Conservation (phyloP, 2,329 filamentous ascomycete species). For the Aspergillus sojae region DNA sequence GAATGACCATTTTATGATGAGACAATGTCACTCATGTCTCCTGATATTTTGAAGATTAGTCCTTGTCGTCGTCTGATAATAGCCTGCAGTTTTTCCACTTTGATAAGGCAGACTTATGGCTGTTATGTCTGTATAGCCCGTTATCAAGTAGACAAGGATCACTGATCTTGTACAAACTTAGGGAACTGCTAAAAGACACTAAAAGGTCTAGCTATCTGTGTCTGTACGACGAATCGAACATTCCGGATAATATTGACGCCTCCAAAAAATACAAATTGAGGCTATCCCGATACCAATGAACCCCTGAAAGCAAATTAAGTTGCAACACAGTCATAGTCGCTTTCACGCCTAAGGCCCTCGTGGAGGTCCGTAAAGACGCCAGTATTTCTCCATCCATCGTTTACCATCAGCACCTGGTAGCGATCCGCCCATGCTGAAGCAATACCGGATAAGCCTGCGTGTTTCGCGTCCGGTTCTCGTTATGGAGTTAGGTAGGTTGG, state of each 20-base stretch:
- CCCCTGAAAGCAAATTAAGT: neutral
- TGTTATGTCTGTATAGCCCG: neutral
- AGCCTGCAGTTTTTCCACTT: neutral
- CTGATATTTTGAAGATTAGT: neutral
- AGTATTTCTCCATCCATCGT: neutral
- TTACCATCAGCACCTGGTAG: neutral
- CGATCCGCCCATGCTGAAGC: neutral
- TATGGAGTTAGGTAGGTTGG: neutral
- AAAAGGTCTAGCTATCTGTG: neutral
- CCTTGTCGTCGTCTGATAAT: neutral
- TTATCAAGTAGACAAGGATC: neutral
- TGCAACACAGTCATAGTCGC: neutral
- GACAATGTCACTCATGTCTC: neutral
- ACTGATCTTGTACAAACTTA: neutral
- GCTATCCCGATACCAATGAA: neutral
- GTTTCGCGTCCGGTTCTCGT: neutral
- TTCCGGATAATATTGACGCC: neutral
- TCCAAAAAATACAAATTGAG: neutral
- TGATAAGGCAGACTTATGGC: neutral
- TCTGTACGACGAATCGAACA: neutral
- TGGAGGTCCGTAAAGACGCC: neutral
- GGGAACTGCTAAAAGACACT: neutral
- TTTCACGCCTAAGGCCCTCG: neutral
- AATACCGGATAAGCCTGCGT: neutral
- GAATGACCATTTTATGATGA: neutral